Evolutionary conservation across 2,329 filamentous ascomycete genomes (phyloP).

Genomic region (Arthrobotrys conoides): DNA sequence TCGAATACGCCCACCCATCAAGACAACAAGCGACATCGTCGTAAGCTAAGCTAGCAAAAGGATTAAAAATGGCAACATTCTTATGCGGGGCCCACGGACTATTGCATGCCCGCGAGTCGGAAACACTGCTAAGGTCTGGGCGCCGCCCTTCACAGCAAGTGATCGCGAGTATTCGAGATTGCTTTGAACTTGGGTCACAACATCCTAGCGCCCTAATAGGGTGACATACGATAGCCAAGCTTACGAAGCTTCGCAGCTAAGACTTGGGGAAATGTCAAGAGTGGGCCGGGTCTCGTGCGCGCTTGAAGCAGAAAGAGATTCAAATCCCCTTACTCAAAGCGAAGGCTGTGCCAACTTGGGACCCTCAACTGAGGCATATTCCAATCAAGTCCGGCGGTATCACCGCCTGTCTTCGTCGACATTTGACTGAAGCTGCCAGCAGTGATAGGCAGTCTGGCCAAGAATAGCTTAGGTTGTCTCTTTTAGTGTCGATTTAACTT

Average conservation of each 20-base stretch:
- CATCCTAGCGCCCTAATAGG: conserved; percentile 14
- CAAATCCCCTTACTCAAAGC: conserved; percentile 24
- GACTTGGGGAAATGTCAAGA: conserved; percentile 25
- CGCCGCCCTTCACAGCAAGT: conserved; percentile 4
- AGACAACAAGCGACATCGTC: conserved; percentile 17
- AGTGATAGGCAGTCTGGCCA: background rate
- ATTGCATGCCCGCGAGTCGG: conserved; percentile 14
- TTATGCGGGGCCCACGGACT: background rate
- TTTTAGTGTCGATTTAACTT: conserved; percentile 6
- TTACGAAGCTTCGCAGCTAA: conserved; percentile 28
- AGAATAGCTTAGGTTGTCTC: background rate
- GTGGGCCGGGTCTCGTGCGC: conserved; percentile 30
- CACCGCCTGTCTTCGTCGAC: background rate
- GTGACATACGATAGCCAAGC: conserved; percentile 33
- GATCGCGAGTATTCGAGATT: conserved; percentile 23
- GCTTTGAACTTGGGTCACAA: background rate
- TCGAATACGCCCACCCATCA: conserved; percentile 12
- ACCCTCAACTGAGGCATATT: conserved; percentile 9
- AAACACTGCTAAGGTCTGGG: conserved; percentile 23
- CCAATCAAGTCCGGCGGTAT: background rate
- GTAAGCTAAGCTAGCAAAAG: conserved; percentile 13
- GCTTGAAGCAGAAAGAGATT: conserved; percentile 27
- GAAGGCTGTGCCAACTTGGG: conserved; percentile 19
- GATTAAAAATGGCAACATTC: conserved; percentile 31
- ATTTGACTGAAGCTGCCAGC: background rate